Evolutionary conservation across 371 early-diverging fungal genomes (phyloP), one percentile per base, ranked within the genome.

Genomic region (Mortierella sp.): DNA sequence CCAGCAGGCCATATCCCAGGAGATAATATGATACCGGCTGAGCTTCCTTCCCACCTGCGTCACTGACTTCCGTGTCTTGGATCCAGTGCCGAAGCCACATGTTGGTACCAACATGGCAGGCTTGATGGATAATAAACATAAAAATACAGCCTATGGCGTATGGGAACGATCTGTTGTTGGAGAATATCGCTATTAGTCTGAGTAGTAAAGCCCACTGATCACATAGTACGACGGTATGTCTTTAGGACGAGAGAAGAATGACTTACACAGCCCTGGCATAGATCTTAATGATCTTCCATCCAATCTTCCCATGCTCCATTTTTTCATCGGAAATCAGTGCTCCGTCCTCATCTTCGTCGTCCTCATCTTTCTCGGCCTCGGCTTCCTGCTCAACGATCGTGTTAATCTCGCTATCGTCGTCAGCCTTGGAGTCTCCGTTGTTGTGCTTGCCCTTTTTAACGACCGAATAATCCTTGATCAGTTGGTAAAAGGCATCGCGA

Each of bases 221-320:
- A n/a, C n/a, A n/a, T n/a, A n/a, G n/a, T n/a, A n/a, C n/a, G n/a
- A n/a, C n/a, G n/a, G n/a, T n/a, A n/a, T n/a, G n/a, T n/a, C 14
- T 34, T 11, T 34, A 14, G 14, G 37, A 48, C n/a, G 12, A 37
- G 15, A 17, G 11, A 8, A 21, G 12, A 21, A 7, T 4, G 14
- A 43, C 68, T 53, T 6, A 93, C 89, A 95, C 94, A 4, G 94
- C 83, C 26, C 87, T 84, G 27, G 88, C 82, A 79, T 95, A 97
- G 26, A 84, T 72, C 47, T 64, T 66, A 79, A 95, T 94, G 9
- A 94, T 90, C 11, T 61, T 67, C 69, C 78, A 82, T 28, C 80
- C 71, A n/a, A 96, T 95, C 37, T 86, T 85, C 26, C 97, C 96
- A 64, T 88, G 85, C n/a, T 90, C 92, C 46, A 86, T 82, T 59